Evolutionary conservation across 768 basidiomycete genomes (phyloP).

Genomic region (Mycena kentingensis): DNA sequence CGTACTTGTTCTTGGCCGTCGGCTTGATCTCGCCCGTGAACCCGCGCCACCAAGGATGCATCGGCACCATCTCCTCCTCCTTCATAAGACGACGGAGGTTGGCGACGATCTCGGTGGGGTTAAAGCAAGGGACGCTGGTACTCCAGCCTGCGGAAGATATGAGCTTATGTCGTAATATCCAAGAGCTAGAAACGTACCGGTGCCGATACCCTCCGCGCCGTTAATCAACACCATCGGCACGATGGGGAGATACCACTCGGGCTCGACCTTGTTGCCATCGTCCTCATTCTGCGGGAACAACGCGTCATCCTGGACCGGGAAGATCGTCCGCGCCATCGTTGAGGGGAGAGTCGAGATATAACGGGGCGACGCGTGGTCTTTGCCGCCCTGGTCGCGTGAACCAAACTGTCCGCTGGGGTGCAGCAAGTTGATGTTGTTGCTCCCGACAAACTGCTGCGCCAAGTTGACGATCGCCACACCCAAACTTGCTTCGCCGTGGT

Average conservation of each 20-base stretch:
- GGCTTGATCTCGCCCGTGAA: constrained; percentile 88
- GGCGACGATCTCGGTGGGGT: constrained; percentile 85
- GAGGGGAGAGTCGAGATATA: constrained; percentile 90
- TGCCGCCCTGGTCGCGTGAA: constrained; percentile 90
- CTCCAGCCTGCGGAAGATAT: constrained; percentile 75
- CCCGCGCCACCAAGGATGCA: constrained; percentile 98
- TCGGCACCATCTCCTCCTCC: constrained; percentile 78
- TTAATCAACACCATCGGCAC: constrained; percentile 89
- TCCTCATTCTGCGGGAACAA: constrained; percentile 85
- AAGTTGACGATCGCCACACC: constrained; percentile 88
- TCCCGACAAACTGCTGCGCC: constrained; percentile 93
- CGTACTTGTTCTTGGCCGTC: constrained; percentile 82
- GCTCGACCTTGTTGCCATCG: constrained; percentile 85
- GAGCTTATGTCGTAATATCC: background rate
- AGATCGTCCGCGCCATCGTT: constrained; percentile 72
- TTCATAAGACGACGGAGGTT: constrained; percentile 88
- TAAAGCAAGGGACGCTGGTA: constrained; percentile 88
- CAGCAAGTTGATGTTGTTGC: constrained; percentile 91
- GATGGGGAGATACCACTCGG: constrained; percentile 91
- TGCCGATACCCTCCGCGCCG: constrained; percentile 97
- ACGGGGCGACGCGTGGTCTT: constrained; percentile 95
- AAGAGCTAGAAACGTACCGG: constrained; percentile 54
- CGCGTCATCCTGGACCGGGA: constrained; percentile 82
- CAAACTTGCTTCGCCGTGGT: constrained; percentile 92
- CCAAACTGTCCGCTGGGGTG: constrained; percentile 93